Percentiles rank a stretch among this genome's conserved stretches.
Conservation (phyloP, 1,139 yeast species). For the Eremothecium sinecaudum region DNA sequence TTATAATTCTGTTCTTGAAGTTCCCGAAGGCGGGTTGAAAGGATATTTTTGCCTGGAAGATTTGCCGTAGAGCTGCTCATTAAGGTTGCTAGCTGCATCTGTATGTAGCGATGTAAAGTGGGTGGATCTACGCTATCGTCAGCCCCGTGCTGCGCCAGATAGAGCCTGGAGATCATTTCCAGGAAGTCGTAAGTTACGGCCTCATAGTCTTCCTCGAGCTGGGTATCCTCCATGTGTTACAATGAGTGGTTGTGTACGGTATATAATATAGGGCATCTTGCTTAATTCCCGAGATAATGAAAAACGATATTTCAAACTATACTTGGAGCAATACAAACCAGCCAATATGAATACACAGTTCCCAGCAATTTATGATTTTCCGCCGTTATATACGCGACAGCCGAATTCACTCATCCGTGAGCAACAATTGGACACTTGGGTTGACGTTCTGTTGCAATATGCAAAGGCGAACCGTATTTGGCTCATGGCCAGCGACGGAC, state of each 20-base stretch:
- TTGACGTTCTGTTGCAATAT: slow-evolving; percentile 43
- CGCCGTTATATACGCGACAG: slow-evolving; percentile 87
- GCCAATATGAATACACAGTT: slow-evolving; percentile 16
- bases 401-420: slow-evolving; percentile 71
- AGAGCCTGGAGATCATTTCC: slow-evolving; percentile 19
- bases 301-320: too few species aligned
- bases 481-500: slow-evolving; percentile 37
- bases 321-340: too few species aligned
- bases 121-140: slow-evolving; percentile 6
- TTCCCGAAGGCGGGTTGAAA: neutral
- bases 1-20: neutral
- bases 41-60: neutral
- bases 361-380: slow-evolving; percentile 76
- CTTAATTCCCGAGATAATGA: too few species aligned
- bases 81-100: neutral
- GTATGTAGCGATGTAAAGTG: slow-evolving; percentile 2
- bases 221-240: slow-evolving; percentile 7
- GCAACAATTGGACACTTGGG: slow-evolving; percentile 61
- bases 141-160: slow-evolving; percentile 15
- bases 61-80: slow-evolving; percentile 1
- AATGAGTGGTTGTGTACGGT: too few species aligned
- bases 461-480: slow-evolving; percentile 51
- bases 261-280: too few species aligned
- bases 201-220: slow-evolving; percentile 23
- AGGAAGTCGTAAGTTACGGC: slow-evolving; percentile 19